Percentiles rank a stretch among this genome's conserved stretches.
phyloP scores from a whole-genome alignment of 805 yeast genomes.

The Candida tibetensis region DNA sequence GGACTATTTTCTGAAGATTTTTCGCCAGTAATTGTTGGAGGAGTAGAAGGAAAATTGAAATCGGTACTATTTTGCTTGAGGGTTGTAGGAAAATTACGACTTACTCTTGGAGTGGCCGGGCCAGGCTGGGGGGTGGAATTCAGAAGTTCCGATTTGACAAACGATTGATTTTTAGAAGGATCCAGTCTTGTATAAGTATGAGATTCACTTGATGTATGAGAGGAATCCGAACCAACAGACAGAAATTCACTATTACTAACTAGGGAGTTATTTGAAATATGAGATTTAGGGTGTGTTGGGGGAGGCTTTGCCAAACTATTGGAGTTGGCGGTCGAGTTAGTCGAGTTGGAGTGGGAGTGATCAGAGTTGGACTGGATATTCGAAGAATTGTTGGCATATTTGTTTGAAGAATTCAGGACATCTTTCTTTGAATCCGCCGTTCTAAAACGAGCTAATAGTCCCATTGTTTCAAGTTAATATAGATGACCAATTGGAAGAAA shows the following conservation, averaged over 20 bases:
- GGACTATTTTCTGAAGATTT: neutral
- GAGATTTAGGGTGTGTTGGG: conserved; percentile 13
- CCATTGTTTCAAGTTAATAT: conserved; percentile 13
- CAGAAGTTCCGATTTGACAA: conserved; percentile 1
- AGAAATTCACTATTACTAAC: conserved; percentile 36
- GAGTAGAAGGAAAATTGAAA: conserved; percentile 2
- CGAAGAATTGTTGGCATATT: neutral
- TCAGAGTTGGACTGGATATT: neutral
- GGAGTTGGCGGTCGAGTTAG: neutral
- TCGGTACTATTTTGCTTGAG: neutral
- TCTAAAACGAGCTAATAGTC: conserved; percentile 20
- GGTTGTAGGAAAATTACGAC: neutral
- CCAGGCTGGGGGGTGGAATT: neutral
- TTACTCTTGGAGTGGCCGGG: neutral
- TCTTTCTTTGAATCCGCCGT: conserved; percentile 6
- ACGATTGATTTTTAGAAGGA: neutral
- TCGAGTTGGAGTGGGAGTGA: too few relatives aligned
- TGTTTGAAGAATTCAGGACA: neutral
- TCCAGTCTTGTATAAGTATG: conserved; percentile 7
- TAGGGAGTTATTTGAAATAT: conserved; percentile 15
- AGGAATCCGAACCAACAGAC: conserved; percentile 29
- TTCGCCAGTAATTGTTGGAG: neutral
- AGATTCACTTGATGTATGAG: conserved; percentile 27
- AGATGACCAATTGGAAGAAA: neutral
- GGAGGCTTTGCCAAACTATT: conserved; percentile 5